Conservation (phyloP, 768 basidiomycete species). For the Artomyces pyxidatus region DNA sequence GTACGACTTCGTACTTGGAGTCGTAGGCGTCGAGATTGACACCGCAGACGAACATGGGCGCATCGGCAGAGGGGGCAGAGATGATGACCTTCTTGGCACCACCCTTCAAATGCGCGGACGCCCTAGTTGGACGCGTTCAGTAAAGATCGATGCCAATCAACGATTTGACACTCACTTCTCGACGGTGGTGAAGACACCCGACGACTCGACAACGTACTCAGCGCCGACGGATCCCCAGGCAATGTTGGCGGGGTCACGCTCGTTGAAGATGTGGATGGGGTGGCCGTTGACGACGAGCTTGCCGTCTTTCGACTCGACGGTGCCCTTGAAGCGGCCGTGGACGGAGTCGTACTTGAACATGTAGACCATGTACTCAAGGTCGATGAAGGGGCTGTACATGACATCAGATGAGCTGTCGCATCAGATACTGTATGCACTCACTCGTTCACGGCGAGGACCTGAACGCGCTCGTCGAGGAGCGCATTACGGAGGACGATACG, state of each 20-base stretch:
- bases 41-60: slow-evolving; percentile 90
- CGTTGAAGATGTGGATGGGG: slow-evolving; percentile 66
- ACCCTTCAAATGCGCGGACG: slow-evolving; percentile 89
- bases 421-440: slow-evolving; percentile 31
- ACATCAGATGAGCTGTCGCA: background rate
- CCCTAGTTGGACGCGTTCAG: slow-evolving; percentile 34
- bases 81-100: slow-evolving; percentile 99
- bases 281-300: slow-evolving; percentile 85
- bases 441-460: slow-evolving; percentile 96
- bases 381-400: slow-evolving; percentile 82
- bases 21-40: slow-evolving; percentile 95
- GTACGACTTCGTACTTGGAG: slow-evolving; percentile 75
- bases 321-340: slow-evolving; percentile 87
- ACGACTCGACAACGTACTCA: slow-evolving; percentile 94
- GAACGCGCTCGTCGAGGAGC: slow-evolving; percentile 59
- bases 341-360: slow-evolving; percentile 98
- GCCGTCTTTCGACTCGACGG: slow-evolving; percentile 73
- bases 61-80: slow-evolving; percentile 96
- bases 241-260: slow-evolving; percentile 84
- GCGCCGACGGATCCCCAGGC: slow-evolving; percentile 76
- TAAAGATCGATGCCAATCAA: background rate
- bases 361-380: slow-evolving; percentile 98
- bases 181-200: slow-evolving; percentile 95
- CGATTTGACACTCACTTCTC: slow-evolving; percentile 55
- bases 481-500: slow-evolving; percentile 98